Evolutionary conservation across 164 flowering plant genomes (phyloP).

Genomic region (Magnolia sinica): DNA sequence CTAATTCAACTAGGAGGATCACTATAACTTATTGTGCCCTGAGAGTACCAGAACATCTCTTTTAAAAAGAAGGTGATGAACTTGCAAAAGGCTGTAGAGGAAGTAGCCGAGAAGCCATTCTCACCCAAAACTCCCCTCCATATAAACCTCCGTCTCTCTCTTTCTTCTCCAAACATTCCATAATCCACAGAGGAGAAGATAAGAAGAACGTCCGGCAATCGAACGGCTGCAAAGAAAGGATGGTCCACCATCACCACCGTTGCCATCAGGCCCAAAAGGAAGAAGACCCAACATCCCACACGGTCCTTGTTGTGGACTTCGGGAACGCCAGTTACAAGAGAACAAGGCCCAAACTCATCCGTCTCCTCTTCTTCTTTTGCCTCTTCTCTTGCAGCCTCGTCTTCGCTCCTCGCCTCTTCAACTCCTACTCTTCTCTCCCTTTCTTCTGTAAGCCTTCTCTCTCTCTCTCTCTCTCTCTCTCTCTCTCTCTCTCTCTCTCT

Average conservation of each 20-base stretch:
- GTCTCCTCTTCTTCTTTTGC: conserved; percentile 46
- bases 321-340: conserved; percentile 34
- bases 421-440: conserved; percentile 24
- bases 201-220: no score
- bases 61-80: no score
- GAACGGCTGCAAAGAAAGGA: conserved; percentile 4
- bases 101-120: no score
- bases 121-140: background rate
- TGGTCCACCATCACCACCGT: conserved; percentile 52
- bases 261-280: conserved; percentile 31
- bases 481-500: conserved; percentile 3
- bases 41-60: no score
- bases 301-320: conserved; percentile 26
- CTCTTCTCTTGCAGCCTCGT: conserved; percentile 51
- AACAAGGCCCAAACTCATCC: conserved; percentile 51
- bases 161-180: background rate
- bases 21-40: no score
- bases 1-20: no score
- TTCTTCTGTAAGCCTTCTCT: conserved; percentile 38
- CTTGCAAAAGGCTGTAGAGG: no score
- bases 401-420: conserved; percentile 40
- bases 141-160: background rate
- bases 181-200: background rate
- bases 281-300: conserved; percentile 8
- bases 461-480: background rate